Base-by-base conservation (phyloP, 305 asterid genomes). In the Rubia tinctorum region DNA sequence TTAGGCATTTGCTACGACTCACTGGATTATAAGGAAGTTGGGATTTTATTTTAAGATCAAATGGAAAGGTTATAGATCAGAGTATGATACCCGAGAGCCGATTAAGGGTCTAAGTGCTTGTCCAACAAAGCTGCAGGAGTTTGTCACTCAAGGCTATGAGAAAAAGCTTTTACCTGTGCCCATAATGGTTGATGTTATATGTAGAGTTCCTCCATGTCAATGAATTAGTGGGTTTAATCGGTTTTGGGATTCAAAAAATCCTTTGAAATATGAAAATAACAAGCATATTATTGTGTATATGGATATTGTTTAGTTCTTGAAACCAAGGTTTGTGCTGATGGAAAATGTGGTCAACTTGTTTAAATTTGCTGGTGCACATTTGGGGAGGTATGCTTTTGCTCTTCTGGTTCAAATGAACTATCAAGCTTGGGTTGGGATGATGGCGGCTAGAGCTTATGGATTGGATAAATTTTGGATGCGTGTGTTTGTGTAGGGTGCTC, bases 151-250 rank as follows among this genome's bases (percentile, higher is more conserved):
- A n/a, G 90, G 96, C 22, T 71, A 78, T 70, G 74, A 86, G 74
- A 73, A 79, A 7, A 89, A 81, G 82, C 77, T 86, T 17, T 77
- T 95, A 77, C 97, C 99, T 0, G 71, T 95, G 55, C 98, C 98
- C 2, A 97, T 94, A 5, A 63, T 73, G 25, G 94, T 90, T 40
- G 99, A 92, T 85, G 97, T 92, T 11, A 77, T 92, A 66, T 95
- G 99, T 47, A 97, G 97, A 4, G 99, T 98, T 0, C 99, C 98
- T 6, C 99, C 99, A 0, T 95, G 99, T 71, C 98, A 95, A 86
- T 98, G 98, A 55, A 90, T 95, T 20, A 95, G 99, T 76, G 99
- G 97, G 4, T 92, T 82, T 64, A 92, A 95, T 51, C 82, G 99
- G 39, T 90, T 86, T 47, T 78, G 98, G 43, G 81, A 95, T 71